Evolutionary conservation across 768 basidiomycete species (phyloP).

Genomic region (Russula griseocarnosa): DNA sequence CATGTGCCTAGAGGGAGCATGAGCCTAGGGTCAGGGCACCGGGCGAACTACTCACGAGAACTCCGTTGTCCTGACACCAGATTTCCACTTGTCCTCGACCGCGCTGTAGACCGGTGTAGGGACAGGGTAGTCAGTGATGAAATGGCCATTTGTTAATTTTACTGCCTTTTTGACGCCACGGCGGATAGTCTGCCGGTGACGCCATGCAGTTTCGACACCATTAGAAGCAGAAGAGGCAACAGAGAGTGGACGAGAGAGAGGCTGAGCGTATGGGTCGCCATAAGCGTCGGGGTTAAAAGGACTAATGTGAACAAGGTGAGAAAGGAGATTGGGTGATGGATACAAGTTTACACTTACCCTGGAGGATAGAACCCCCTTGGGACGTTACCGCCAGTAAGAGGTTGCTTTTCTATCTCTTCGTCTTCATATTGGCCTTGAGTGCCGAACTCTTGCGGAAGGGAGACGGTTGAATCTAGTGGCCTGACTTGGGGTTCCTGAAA

Average conservation of each 20-base stretch:
- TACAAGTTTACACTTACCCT: constrained; percentile 45
- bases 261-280: constrained; percentile 57
- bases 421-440: constrained; percentile 46
- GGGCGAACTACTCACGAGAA: constrained; percentile 69
- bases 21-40: not conserved
- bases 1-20: constrained; percentile 62
- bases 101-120: constrained; percentile 81
- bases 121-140: constrained; percentile 85
- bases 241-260: constrained; percentile 40
- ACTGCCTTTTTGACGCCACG: constrained; percentile 92
- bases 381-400: constrained; percentile 60
- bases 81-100: constrained; percentile 74
- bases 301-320: constrained; percentile 22
- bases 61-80: constrained; percentile 66
- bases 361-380: constrained; percentile 72
- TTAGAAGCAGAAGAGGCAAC: constrained; percentile 37
- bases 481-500: constrained; percentile 56
- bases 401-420: constrained; percentile 75
- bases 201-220: constrained; percentile 45
- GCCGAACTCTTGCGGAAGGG: constrained; percentile 52
- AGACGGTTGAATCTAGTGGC: constrained; percentile 56
- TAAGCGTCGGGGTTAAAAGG: constrained; percentile 53
- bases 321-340: constrained; percentile 6
- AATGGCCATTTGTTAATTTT: constrained; percentile 89
- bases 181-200: constrained; percentile 84